These are phyloP conservation scores for Solanum hybrid DNA, from an alignment of 305 asterid genomes.

Conservation along the genomic window DNA sequence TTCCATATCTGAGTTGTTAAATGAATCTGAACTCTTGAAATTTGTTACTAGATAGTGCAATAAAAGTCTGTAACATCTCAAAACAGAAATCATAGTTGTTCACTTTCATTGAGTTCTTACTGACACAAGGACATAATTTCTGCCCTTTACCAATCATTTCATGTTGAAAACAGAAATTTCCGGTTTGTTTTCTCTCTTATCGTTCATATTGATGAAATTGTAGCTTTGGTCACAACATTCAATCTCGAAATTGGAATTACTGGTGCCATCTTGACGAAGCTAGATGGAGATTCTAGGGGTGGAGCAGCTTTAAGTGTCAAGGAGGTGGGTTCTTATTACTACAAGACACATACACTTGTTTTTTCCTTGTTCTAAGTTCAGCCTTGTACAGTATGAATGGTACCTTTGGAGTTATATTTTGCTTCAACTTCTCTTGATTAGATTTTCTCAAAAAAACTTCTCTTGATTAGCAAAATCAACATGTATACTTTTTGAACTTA, in stretches of 20 bases:
- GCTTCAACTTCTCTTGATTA: neutral
- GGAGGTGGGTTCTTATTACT: slow-evolving; percentile 51
- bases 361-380: neutral
- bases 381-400: neutral
- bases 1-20: neutral
- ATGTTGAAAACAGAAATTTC: neutral
- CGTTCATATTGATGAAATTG: slow-evolving; percentile 10
- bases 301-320: slow-evolving; percentile 98
- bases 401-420: neutral
- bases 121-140: neutral
- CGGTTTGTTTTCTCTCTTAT: slow-evolving; percentile 8
- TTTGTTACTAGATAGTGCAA: neutral
- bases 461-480: neutral
- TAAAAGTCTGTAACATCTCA: neutral
- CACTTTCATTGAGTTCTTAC: neutral
- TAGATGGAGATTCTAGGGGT: slow-evolving; percentile 99
- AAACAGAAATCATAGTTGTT: neutral
- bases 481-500: neutral
- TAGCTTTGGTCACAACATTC: slow-evolving; percentile 91
- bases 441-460: neutral
- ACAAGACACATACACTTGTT: neutral
- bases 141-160: slow-evolving; percentile 2
- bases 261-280: slow-evolving; percentile 94
- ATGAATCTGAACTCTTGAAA: neutral
- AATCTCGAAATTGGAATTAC: slow-evolving; percentile 97